Base-by-base conservation (phyloP, 306 rosid genomes). In the Gleditsia sinensis region DNA sequence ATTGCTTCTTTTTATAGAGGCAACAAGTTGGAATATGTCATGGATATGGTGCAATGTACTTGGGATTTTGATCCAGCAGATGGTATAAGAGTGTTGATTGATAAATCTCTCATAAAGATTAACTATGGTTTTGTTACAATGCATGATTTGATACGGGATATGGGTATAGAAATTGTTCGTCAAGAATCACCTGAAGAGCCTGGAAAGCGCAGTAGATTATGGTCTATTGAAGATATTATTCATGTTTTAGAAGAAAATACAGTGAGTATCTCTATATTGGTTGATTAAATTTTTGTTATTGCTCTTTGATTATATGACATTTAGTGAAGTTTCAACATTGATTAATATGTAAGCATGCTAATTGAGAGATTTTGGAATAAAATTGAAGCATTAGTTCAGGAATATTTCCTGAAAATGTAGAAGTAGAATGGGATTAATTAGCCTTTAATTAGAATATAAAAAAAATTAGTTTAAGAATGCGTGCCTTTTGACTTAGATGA, bases 111-210 rank as follows among this genome's bases (percentile, higher is more conserved):
- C 1, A 10, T 63, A 37, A 17, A 9, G 6, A 20, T 63, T 19
- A n/a, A 37, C 4, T 16, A 1, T 9, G 6, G 14, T 19, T 5
- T 0, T 4, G 10, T 63, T 14, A 0, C 25, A 25, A 23, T 54
- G 60, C 60, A 54, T 54, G 7, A 54, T 17, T 20, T 61, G 16
- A 61, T 61, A 6, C n/a, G 7, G 12, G 48, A 61, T 0, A 61
- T 61, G 68, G 68, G 69, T 10, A 63, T 17, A 11, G 30, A 36
- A 37, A 63, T 63, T 63, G 69, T 63, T 37, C 50, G 10, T 0
- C 25, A 36, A 9, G 12, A 63, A 10, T 36, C n/a, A n/a, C n/a
- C 69, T 6, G 6, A 5, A 19, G 69, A 63, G n/a, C 50, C 33
- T 8, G 50, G 50, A 5, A 19, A 30, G 5, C 32, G 69, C 1